Percentiles rank a stretch among this genome's conserved stretches.
These are phyloP conservation scores for Cenchrus fungigraminus DNA, from an alignment of 176 grass and related monocot species.

Conservation along the genomic window DNA sequence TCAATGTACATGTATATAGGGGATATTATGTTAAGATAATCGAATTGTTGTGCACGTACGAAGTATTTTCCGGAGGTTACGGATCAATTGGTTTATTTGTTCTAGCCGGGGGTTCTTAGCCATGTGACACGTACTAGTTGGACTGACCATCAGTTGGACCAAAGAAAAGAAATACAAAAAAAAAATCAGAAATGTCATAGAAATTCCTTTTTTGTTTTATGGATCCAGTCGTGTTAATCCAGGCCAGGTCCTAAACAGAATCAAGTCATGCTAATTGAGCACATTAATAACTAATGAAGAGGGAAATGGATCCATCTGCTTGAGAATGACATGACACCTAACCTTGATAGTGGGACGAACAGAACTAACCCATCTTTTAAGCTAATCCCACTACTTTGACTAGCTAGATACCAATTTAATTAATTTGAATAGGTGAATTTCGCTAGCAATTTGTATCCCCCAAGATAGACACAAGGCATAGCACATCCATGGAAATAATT, in stretches of 20 bases:
- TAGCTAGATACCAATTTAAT: neutral
- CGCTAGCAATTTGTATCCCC: neutral
- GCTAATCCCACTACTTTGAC: slow-evolving; percentile 3
- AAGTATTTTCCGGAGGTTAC: neutral
- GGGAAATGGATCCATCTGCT: slow-evolving; percentile 28
- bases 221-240: slow-evolving; percentile 9
- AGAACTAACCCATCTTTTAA: slow-evolving; percentile 26
- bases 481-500: neutral
- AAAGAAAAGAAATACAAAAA: neutral
- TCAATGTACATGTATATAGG: neutral
- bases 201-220: neutral
- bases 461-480: neutral
- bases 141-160: neutral
- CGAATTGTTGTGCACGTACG: neutral
- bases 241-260: neutral
- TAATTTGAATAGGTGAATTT: neutral
- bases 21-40: neutral
- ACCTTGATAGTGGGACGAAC: slow-evolving; percentile 8
- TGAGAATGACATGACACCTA: slow-evolving; percentile 45
- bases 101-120: neutral
- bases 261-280: slow-evolving; percentile 11
- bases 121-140: neutral
- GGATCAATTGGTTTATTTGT: neutral
- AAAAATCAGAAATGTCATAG: neutral
- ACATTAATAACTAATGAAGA: neutral